phyloP scores from a whole-genome alignment of 352 stramenopile genomes.

The Sclerospora graminicola region DNA sequence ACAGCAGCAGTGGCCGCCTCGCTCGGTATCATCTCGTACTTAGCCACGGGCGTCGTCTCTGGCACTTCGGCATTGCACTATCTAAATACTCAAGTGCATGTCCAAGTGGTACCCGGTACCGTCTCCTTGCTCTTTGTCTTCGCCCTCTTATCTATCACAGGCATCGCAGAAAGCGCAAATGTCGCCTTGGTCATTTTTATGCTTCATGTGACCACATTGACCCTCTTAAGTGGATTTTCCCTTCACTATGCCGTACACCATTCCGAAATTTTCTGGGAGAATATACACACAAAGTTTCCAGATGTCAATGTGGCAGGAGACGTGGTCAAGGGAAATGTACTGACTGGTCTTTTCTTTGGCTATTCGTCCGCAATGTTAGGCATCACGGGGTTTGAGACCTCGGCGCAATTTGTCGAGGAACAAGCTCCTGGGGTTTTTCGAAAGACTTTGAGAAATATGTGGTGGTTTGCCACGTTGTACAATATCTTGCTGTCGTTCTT shows the following conservation, averaged over 20 bases:
- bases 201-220: constrained; percentile 70
- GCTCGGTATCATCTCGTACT: constrained; percentile 87
- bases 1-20: constrained; percentile 82
- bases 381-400: constrained; percentile 88
- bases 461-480: constrained; percentile 75
- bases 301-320: constrained; percentile 24
- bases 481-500: constrained; percentile 83
- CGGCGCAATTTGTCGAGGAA: constrained; percentile 87
- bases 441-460: constrained; percentile 79
- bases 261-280: constrained; percentile 42
- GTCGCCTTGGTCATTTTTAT: constrained; percentile 84
- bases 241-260: constrained; percentile 55
- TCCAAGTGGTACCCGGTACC: constrained; percentile 31
- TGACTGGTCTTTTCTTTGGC: constrained; percentile 68
- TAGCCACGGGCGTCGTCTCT: constrained; percentile 78
- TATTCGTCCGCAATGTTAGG: constrained; percentile 83
- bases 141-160: constrained; percentile 67
- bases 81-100: constrained; percentile 40
- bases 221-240: constrained; percentile 48
- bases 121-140: constrained; percentile 72
- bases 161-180: constrained; percentile 78
- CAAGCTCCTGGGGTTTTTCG: constrained; percentile 78
- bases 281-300: constrained; percentile 61
- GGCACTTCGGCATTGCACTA: constrained; percentile 52
- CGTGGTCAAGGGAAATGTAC: constrained; percentile 40